Conservation (phyloP, 805 yeast species). For the Candida schatavii region DNA sequence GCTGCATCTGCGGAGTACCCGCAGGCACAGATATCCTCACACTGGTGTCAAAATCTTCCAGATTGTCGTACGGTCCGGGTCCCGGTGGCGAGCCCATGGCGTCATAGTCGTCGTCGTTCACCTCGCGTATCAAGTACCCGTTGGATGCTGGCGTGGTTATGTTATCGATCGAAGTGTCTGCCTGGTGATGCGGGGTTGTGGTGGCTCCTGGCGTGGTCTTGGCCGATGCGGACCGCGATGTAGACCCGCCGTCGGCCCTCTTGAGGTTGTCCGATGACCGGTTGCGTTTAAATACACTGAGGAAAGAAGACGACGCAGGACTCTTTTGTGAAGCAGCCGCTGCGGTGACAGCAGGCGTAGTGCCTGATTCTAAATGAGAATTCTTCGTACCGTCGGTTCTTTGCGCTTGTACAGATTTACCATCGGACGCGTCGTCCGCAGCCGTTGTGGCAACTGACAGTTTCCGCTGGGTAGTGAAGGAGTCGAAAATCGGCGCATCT, state of each 20-base stretch:
- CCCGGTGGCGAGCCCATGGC: background rate
- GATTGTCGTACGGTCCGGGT: background rate
- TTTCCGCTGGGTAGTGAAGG: background rate
- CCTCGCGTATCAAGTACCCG: constrained; percentile 2
- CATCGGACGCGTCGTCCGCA: constrained; percentile 5
- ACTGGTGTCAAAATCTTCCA: background rate
- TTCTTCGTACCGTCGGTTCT: background rate
- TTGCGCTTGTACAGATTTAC: background rate
- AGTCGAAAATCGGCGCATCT: background rate
- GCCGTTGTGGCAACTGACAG: background rate
- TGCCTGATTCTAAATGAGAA: too few relatives aligned
- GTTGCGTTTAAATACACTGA: constrained; percentile 21
- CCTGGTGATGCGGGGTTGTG: background rate
- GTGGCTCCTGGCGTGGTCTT: background rate
- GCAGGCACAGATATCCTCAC: background rate
- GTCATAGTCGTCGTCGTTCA: constrained; percentile 2
- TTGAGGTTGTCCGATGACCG: constrained; percentile 16
- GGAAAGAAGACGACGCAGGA: constrained; percentile 8
- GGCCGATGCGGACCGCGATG: background rate
- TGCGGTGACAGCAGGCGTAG: background rate
- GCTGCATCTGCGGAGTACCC: too few relatives aligned
- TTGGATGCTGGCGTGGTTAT: background rate
- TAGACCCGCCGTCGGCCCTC: background rate
- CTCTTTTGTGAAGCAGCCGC: background rate
- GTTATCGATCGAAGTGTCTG: background rate